These are phyloP conservation scores for Hyaloscypha hepaticicola DNA, from an alignment of 495 filamentous ascomycete species.

Conservation along the genomic window DNA sequence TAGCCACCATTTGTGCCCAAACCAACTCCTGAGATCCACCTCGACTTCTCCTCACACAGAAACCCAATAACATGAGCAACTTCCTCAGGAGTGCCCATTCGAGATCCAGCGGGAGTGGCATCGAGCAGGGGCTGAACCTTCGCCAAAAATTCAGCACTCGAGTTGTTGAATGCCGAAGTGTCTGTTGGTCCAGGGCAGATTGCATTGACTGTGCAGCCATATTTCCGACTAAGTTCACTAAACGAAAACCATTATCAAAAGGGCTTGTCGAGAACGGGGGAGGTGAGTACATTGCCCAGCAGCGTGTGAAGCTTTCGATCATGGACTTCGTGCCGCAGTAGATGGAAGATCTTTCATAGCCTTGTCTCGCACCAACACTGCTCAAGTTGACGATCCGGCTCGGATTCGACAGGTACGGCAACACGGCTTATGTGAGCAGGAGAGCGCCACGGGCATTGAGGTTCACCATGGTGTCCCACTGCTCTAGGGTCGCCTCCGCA, in stretches of 20 bases:
- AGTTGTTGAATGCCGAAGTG: slow-evolving; percentile 1
- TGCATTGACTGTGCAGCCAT: slow-evolving; percentile 7
- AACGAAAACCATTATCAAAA: background rate
- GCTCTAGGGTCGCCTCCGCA: background rate
- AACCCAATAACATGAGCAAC: slow-evolving; percentile 1
- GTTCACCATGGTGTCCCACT: slow-evolving; percentile 1
- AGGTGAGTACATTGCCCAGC: background rate
- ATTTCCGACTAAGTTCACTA: slow-evolving; percentile 6
- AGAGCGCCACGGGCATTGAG: background rate
- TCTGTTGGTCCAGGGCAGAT: slow-evolving; percentile 2
- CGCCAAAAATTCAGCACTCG: background rate
- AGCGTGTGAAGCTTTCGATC: slow-evolving; percentile 2
- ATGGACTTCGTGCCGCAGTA: background rate
- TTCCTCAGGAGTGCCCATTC: background rate
- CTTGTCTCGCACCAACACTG: slow-evolving; percentile 1
- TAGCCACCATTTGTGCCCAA: slow-evolving; percentile 3
- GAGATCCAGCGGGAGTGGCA: slow-evolving; percentile 5
- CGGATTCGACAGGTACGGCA: background rate
- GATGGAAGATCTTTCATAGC: background rate
- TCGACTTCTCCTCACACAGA: slow-evolving; percentile 2
- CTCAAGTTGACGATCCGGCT: background rate
- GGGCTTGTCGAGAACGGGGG: background rate
- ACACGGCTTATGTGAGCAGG: background rate
- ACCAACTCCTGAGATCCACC: slow-evolving; percentile 2
- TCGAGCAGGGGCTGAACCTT: slow-evolving; percentile 1